These are phyloP conservation scores for Teratosphaeria viscida DNA, from an alignment of 2,329 filamentous ascomycete species.

Conservation along the genomic window DNA sequence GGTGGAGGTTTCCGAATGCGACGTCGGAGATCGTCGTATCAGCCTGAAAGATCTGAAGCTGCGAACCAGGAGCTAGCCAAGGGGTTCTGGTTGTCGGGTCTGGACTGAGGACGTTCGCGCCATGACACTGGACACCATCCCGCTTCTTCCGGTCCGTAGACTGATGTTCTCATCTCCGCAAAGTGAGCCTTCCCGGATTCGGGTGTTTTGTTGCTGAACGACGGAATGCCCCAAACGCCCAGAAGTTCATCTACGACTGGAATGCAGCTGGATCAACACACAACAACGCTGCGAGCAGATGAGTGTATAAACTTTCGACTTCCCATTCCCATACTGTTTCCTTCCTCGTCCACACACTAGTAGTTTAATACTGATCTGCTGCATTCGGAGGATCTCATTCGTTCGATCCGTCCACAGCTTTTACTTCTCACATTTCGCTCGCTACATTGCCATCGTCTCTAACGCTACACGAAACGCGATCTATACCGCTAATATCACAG, in stretches of 20 bases:
- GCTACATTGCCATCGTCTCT: conserved; percentile 3
- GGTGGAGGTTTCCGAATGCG: background rate
- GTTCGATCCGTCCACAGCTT: conserved; percentile 17
- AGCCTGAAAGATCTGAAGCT: background rate
- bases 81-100: background rate
- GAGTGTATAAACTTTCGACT: conserved; percentile 17
- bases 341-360: conserved; percentile 10
- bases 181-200: conserved; percentile 12
- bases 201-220: conserved; percentile 19
- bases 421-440: conserved; percentile 1
- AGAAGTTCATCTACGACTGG: conserved; percentile 17
- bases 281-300: conserved; percentile 14
- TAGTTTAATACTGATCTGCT: conserved; percentile 10
- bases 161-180: conserved; percentile 8
- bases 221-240: conserved; percentile 16
- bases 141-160: background rate
- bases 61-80: background rate
- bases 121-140: background rate
- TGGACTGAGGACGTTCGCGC: background rate
- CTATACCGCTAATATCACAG: background rate
- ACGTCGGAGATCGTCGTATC: background rate
- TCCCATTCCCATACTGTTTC: conserved; percentile 4
- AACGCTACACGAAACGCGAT: conserved; percentile 1
- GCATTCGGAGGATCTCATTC: conserved; percentile 22
- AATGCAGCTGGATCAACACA: conserved; percentile 21